Evolutionary conservation across 768 basidiomycete species (phyloP).

Genomic region (Suillus alpinus): DNA sequence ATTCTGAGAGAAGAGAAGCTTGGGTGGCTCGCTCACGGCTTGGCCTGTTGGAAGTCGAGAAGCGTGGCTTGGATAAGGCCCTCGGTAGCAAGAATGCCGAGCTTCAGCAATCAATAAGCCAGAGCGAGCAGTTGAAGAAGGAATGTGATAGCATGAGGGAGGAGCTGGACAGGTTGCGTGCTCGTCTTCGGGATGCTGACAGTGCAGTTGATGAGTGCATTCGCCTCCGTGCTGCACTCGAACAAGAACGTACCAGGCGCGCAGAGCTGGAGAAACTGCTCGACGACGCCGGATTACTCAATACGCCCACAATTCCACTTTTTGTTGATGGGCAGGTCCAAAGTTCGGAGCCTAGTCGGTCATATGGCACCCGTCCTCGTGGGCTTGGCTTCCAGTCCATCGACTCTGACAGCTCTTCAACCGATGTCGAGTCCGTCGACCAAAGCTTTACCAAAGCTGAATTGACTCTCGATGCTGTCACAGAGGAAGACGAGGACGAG

Average conservation of each 20-base stretch:
- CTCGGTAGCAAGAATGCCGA: slow-evolving; percentile 34
- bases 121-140: slow-evolving; percentile 21
- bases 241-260: slow-evolving; percentile 39
- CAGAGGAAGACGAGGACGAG: slow-evolving; percentile 49
- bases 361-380: slow-evolving; percentile 34
- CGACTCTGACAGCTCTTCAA: slow-evolving; percentile 62
- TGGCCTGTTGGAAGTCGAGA: slow-evolving; percentile 66
- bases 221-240: slow-evolving; percentile 29
- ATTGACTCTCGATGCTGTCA: slow-evolving; percentile 53
- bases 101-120: slow-evolving; percentile 27
- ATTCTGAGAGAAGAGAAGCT: slow-evolving; percentile 76
- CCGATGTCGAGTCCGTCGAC: slow-evolving; percentile 65
- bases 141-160: slow-evolving; percentile 30
- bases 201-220: slow-evolving; percentile 22
- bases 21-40: slow-evolving; percentile 80
- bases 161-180: slow-evolving; percentile 26
- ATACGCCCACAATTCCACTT: slow-evolving; percentile 40
- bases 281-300: slow-evolving; percentile 40
- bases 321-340: slow-evolving; percentile 12
- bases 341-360: slow-evolving; percentile 18
- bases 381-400: slow-evolving; percentile 45
- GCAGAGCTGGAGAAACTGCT: slow-evolving; percentile 55
- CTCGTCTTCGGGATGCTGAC: slow-evolving; percentile 30
- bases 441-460: slow-evolving; percentile 39
- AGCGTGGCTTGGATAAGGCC: slow-evolving; percentile 50